Percentiles rank a stretch among this genome's conserved stretches.
Evolutionary conservation across 2,329 filamentous ascomycete genomes (phyloP).

Genomic region (Lachnellula cervina): DNA sequence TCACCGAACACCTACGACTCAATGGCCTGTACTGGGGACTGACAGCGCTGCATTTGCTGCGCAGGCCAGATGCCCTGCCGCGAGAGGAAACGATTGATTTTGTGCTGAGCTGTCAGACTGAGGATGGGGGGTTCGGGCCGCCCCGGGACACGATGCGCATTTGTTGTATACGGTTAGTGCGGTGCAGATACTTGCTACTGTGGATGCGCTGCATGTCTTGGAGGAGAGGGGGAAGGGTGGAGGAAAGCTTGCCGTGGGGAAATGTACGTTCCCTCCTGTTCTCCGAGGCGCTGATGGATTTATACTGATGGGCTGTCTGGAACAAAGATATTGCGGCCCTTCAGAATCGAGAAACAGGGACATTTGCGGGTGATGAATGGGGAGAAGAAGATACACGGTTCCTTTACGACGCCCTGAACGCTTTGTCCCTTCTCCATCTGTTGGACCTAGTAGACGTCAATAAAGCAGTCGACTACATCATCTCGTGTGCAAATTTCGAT

Average conservation of each 20-base stretch:
- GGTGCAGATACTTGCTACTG: conserved; percentile 83
- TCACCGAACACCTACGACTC: conserved; percentile 92
- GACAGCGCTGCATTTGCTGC: conserved; percentile 79
- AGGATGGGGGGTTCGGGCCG: conserved; percentile 86
- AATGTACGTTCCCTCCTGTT: conserved; percentile 55
- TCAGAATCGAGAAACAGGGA: conserved; percentile 76
- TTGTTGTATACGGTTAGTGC: conserved; percentile 95
- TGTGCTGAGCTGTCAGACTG: conserved; percentile 89
- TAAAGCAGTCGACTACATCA: conserved; percentile 74
- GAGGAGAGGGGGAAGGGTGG: conserved; percentile 48
- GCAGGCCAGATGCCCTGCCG: conserved; percentile 74
- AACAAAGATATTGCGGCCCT: conserved; percentile 67
- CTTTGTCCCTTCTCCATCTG: conserved; percentile 75
- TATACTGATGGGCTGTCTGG: conserved; percentile 7
- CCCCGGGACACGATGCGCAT: conserved; percentile 90
- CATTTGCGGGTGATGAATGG: conserved; percentile 93
- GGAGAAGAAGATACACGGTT: conserved; percentile 95
- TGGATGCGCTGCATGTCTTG: conserved; percentile 80
- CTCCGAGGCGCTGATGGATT: conserved; percentile 3
- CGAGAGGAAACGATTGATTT: conserved; percentile 80
- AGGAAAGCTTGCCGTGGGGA: conserved; percentile 68
- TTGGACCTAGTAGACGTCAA: conserved; percentile 70
- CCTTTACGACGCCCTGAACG: conserved; percentile 84
- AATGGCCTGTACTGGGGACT: conserved; percentile 97
- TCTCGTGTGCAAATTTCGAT: conserved; percentile 85